Conservation (phyloP, 2,329 filamentous ascomycete species). For the Dichotomopilus funicola region DNA sequence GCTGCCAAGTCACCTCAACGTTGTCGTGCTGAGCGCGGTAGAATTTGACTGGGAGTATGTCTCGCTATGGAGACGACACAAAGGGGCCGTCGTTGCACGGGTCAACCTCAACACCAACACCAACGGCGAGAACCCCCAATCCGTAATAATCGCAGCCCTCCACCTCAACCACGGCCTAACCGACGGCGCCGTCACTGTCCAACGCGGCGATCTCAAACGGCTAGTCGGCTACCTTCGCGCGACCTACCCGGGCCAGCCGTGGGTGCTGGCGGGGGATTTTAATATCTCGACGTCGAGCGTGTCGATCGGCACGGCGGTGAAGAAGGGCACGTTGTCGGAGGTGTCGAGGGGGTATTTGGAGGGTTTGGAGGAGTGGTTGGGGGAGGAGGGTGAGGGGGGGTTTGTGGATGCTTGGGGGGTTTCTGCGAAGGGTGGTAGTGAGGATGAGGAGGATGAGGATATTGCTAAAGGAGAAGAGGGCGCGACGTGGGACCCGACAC, state of each 20-base stretch:
- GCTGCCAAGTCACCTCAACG: slow-evolving; percentile 54
- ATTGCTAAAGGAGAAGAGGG: slow-evolving; percentile 50
- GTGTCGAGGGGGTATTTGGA: slow-evolving; percentile 39
- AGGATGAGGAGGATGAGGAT: slow-evolving; percentile 23
- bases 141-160: slow-evolving; percentile 48
- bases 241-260: slow-evolving; percentile 39
- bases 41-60: slow-evolving; percentile 51
- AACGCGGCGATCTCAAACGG: slow-evolving; percentile 48
- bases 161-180: slow-evolving; percentile 58
- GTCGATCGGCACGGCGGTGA: slow-evolving; percentile 47
- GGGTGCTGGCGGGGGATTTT: slow-evolving; percentile 57
- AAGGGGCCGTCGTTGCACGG: slow-evolving; percentile 47
- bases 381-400: slow-evolving; percentile 37
- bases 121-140: slow-evolving; percentile 25
- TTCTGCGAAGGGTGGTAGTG: slow-evolving; percentile 35
- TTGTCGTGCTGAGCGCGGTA: slow-evolving; percentile 52
- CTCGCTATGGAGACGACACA: slow-evolving; percentile 49
- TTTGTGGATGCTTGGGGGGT: slow-evolving; percentile 44
- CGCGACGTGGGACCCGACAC: slow-evolving; percentile 56
- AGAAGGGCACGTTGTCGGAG: slow-evolving; percentile 46
- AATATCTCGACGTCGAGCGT: slow-evolving; percentile 55
- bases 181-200: slow-evolving; percentile 50
- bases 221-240: slow-evolving; percentile 41
- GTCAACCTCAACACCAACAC: slow-evolving; percentile 30
- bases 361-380: slow-evolving; percentile 41